Evolutionary conservation across 2,329 filamentous ascomycete species (phyloP).

Genomic region (Colletotrichum sp.): DNA sequence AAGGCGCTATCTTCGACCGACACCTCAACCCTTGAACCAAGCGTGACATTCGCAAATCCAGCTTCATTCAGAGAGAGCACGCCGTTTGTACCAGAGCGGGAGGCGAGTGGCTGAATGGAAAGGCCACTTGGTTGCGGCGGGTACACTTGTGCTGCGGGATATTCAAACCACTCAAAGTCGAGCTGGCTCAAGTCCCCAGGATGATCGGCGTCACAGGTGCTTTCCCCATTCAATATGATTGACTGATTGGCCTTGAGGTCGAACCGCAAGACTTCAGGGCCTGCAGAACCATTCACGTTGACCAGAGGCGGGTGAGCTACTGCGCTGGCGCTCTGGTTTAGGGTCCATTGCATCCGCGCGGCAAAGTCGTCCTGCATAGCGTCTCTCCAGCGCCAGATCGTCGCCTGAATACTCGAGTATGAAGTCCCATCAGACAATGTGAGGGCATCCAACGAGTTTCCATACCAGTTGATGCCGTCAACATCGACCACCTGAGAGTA

Average conservation of each 20-base stretch:
- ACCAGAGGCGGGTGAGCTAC: conserved; percentile 52
- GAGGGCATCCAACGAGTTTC: neutral
- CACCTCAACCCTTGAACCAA: neutral
- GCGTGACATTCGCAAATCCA: neutral
- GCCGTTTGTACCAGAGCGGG: neutral
- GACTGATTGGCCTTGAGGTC: neutral
- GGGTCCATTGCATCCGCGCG: conserved; percentile 43
- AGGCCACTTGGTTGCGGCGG: neutral
- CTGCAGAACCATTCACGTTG: conserved; percentile 40
- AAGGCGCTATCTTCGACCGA: neutral
- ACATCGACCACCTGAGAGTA: conserved; percentile 36
- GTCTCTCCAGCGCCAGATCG: conserved; percentile 47
- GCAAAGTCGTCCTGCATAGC: conserved; percentile 48
- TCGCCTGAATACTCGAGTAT: conserved; percentile 31
- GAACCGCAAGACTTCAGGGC: neutral
- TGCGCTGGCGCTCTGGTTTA: conserved; percentile 27
- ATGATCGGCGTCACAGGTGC: neutral
- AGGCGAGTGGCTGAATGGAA: neutral
- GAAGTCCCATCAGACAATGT: neutral
- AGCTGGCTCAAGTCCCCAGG: neutral
- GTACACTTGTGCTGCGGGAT: neutral
- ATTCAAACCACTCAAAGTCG: neutral
- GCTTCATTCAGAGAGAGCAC: neutral
- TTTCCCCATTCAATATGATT: neutral
- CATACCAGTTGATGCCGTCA: conserved; percentile 23